phyloP scores from a whole-genome alignment of 306 rosid genomes.

The Castanea mollissima region DNA sequence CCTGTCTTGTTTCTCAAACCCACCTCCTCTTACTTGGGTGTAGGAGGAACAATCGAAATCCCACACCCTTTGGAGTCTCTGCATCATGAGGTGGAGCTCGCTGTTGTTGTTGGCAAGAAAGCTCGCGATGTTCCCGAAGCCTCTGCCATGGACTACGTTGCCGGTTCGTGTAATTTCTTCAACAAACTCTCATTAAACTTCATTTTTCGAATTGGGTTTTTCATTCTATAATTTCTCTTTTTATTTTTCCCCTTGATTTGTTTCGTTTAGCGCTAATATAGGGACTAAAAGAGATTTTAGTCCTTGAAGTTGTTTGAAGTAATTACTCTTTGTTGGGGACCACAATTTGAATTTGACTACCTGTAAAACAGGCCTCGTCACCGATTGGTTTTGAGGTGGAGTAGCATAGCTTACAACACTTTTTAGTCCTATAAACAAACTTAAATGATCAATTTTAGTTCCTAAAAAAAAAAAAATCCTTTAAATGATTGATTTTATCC shows the following conservation, averaged over 20 bases:
- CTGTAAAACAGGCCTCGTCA: too few species aligned
- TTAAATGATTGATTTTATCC: too few species aligned
- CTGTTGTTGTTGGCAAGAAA: slow-evolving; percentile 71
- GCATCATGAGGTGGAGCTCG: slow-evolving; percentile 96
- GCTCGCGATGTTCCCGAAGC: slow-evolving; percentile 85
- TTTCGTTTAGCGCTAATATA: too few species aligned
- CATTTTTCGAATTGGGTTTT: background rate
- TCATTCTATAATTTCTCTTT: background rate
- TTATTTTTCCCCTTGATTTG: background rate
- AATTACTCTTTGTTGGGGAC: too few species aligned
- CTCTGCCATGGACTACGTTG: slow-evolving; percentile 86
- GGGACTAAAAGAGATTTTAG: too few species aligned
- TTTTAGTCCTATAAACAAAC: too few species aligned
- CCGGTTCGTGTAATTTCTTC: slow-evolving; percentile 32
- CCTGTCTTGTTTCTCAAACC: slow-evolving; percentile 91
- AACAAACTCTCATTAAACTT: background rate
- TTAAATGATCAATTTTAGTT: too few species aligned
- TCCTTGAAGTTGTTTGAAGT: too few species aligned
- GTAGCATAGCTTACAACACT: too few species aligned
- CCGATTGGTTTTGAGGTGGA: too few species aligned
- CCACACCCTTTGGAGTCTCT: slow-evolving; percentile 76
- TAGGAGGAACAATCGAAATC: slow-evolving; percentile 87
- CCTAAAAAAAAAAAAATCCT: too few species aligned
- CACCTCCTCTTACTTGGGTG: slow-evolving; percentile 81
- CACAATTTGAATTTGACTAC: too few species aligned